Evolutionary conservation across 2,329 filamentous ascomycete genomes (phyloP).

Genomic region (Apiospora kogelbergensis): DNA sequence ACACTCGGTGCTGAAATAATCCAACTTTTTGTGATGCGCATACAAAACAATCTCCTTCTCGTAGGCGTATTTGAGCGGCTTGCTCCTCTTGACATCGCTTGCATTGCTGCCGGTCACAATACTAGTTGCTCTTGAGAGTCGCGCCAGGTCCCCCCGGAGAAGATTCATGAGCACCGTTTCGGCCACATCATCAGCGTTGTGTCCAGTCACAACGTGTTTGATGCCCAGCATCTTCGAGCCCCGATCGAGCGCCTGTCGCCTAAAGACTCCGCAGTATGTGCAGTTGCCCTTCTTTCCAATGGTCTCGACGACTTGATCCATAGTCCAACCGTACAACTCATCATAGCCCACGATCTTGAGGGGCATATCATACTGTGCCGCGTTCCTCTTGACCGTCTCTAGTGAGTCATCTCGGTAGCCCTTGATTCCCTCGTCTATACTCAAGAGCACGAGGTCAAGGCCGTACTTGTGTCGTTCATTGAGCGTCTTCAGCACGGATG

Average conservation of each 20-base stretch:
- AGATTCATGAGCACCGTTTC: slow-evolving; percentile 99
- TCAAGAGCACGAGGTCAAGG: slow-evolving; percentile 80
- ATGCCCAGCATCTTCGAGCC: slow-evolving; percentile 87
- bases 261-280: slow-evolving; percentile 97
- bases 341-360: slow-evolving; percentile 91
- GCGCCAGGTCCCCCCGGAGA: slow-evolving; percentile 82
- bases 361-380: slow-evolving; percentile 85
- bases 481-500: slow-evolving; percentile 89
- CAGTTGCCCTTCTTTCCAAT: slow-evolving; percentile 98
- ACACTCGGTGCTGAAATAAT: slow-evolving; percentile 98
- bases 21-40: slow-evolving; percentile 92
- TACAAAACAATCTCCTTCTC: slow-evolving; percentile 99
- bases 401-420: slow-evolving; percentile 95
- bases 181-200: slow-evolving; percentile 96
- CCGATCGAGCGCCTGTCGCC: slow-evolving; percentile 88
- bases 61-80: slow-evolving; percentile 96
- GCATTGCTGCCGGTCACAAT: slow-evolving; percentile 77
- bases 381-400: slow-evolving; percentile 95
- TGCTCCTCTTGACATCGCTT: slow-evolving; percentile 92
- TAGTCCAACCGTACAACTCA: slow-evolving; percentile 96
- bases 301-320: slow-evolving; percentile 96
- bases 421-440: slow-evolving; percentile 95
- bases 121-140: slow-evolving; percentile 83
- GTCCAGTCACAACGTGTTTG: slow-evolving; percentile 91
- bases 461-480: slow-evolving; percentile 89